A percentile compares a stretch with the other conserved stretches of the same genome.
phyloP scores from a whole-genome alignment of 306 rosid species.

The Fragaria iinumae region DNA sequence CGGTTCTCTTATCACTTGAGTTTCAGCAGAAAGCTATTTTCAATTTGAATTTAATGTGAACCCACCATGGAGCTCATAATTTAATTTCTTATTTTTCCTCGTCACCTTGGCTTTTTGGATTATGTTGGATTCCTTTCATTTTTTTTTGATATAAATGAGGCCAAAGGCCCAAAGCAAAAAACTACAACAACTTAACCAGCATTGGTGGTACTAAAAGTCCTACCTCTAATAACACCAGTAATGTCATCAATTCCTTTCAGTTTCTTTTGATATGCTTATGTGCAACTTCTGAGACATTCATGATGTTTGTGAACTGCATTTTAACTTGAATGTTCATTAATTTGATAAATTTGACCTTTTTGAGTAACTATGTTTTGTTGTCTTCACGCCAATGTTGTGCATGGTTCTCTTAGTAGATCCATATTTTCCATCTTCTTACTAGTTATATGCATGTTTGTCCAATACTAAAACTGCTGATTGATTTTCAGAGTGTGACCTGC shows the following conservation, averaged over 20 bases:
- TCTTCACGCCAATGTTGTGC: background rate
- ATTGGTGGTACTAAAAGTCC: too few relatives aligned
- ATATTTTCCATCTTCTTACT: background rate
- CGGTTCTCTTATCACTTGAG: background rate
- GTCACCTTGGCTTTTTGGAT: background rate
- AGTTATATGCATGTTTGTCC: background rate
- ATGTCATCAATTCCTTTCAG: background rate
- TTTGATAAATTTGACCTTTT: background rate
- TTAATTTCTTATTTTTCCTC: background rate
- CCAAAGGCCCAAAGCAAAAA: too few relatives aligned
- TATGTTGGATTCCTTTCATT: background rate
- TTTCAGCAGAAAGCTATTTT: background rate
- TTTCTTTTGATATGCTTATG: background rate
- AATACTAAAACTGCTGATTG: background rate
- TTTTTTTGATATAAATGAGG: too few relatives aligned
- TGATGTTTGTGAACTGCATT: background rate
- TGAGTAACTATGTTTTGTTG: background rate
- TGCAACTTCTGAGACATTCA: background rate
- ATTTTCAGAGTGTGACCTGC: slow-evolving; percentile 75
- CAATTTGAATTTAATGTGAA: background rate
- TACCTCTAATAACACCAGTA: too few relatives aligned
- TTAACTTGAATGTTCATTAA: background rate
- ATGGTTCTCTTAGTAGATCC: background rate
- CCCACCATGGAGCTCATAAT: background rate
- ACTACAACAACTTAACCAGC: too few relatives aligned